phyloP scores from a whole-genome alignment of 805 yeast genomes.

The Pichia occidentalis region DNA sequence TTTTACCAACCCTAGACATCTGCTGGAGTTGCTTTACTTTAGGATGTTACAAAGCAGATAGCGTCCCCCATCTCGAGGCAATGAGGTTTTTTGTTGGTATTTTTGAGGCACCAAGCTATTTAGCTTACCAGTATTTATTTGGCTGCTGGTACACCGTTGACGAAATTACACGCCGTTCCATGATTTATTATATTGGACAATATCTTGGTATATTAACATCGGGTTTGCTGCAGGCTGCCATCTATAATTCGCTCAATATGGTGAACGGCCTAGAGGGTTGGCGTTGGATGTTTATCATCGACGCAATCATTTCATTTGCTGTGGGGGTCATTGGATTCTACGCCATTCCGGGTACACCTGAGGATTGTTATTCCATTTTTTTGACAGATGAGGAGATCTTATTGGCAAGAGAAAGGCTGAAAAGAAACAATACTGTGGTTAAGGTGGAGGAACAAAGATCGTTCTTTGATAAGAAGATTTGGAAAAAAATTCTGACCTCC shows the following conservation, averaged over 20 bases:
- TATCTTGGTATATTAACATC: conserved; percentile 53
- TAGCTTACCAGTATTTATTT: conserved; percentile 52
- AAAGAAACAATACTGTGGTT: conserved; percentile 28
- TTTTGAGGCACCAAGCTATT: conserved; percentile 61
- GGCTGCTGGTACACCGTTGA: conserved; percentile 53
- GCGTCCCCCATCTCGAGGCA: conserved; percentile 48
- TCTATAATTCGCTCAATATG: conserved; percentile 28
- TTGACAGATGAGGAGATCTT: conserved; percentile 51
- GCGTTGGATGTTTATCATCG: conserved; percentile 52
- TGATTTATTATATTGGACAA: conserved; percentile 57
- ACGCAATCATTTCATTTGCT: conserved; percentile 33
- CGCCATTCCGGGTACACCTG: conserved; percentile 60
- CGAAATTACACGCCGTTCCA: conserved; percentile 58
- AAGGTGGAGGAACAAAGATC: conserved; percentile 20
- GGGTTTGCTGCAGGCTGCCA: conserved; percentile 43
- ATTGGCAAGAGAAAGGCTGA: conserved; percentile 41
- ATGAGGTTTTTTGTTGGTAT: conserved; percentile 61
- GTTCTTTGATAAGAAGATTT: conserved; percentile 37
- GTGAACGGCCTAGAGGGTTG: conserved; percentile 35
- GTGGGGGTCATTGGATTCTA: conserved; percentile 26
- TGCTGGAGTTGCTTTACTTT: conserved; percentile 65
- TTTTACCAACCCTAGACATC: conserved; percentile 50
- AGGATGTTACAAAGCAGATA: conserved; percentile 43
- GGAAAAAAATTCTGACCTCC: conserved; percentile 46
- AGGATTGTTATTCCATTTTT: conserved; percentile 44